Base-by-base conservation (phyloP, 1,139 yeast species). In the Nakaseomyces nivariensis region DNA sequence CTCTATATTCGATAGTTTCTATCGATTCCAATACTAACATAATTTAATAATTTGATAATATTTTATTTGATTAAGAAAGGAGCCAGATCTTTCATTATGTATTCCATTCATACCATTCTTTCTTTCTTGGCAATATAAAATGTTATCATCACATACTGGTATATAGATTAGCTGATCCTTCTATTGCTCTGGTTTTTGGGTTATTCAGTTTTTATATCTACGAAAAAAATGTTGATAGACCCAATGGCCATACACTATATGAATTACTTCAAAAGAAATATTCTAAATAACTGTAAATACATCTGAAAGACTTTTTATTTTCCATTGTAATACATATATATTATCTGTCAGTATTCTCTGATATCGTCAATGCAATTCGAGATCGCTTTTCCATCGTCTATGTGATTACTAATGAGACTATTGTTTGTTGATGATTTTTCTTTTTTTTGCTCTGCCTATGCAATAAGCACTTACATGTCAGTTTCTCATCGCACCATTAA, bases 151-250 rank as follows among this genome's bases (percentile, higher is more conserved):
- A 29, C 32, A 29, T 8, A 29, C 32, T 10, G 10, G 7, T 29
- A 29, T 29, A 11, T 13, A 45, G 48, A 25, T 31, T 46, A 10
- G 42, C 48, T 31, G 89, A 82, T 60, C 86, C 87, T 1, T 29
- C 80, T 2, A 72, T 81, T 52, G 87, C 82, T 1, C 58, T 82
- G 1, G 64, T 48, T 0, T 72, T 81, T 6, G 89, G 89, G 0
- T 70, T 72, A 0, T 67, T 75, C 5, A 78, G 86, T 1, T 82
- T 78, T 61, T 79, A 76, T 54, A 67, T 79, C 10, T 78, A 79
- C 52, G 89, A 82, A 59, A 67, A 63, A 51, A 68, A 85, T 54
- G 72, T 72, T 1, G 77, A 75, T 3, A 70, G 84, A 53, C 72
- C 72, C 37, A 74, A 72, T 47, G 86, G 85, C 3, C 83, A 80